These are phyloP conservation scores for Endogone sp. DNA, from an alignment of 192 early-diverging fungal genomes.

Conservation along the genomic window DNA sequence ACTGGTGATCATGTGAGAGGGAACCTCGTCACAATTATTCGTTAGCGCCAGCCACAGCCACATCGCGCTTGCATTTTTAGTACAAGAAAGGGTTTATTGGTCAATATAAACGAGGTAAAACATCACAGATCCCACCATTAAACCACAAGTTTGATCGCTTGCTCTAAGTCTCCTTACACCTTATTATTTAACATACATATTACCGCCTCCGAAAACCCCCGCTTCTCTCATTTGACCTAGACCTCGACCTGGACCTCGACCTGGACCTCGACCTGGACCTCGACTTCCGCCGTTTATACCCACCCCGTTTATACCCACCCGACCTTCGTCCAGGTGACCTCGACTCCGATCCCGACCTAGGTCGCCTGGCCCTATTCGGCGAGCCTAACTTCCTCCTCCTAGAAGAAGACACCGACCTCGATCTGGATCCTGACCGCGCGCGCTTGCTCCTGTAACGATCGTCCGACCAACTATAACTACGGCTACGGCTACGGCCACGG, in stretches of 20 bases:
- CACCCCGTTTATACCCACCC: neutral
- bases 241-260: neutral
- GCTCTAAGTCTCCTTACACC: no score
- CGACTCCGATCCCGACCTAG: neutral
- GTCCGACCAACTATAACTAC: conserved; percentile 9
- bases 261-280: neutral
- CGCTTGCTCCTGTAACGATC: conserved; percentile 2
- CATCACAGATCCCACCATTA: no score
- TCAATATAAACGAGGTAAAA: no score
- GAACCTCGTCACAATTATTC: no score
- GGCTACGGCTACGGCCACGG: neutral
- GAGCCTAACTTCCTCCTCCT: neutral
- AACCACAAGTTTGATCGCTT: no score
- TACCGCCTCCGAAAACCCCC: no score
- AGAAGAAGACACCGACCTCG: conserved; percentile 16
- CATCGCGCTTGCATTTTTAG: no score
- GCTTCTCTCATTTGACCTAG: no score
- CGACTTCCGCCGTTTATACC: neutral
- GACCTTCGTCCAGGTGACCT: neutral
- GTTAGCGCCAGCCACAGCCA: no score
- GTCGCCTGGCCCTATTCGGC: neutral
- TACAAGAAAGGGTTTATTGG: no score
- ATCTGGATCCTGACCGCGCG: conserved; percentile 1
- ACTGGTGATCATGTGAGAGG: no score
- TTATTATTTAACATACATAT: no score